Evolutionary conservation across 768 basidiomycete genomes (phyloP), one percentile per base, ranked within the genome.

Genomic region (Pleurotus platypus): DNA sequence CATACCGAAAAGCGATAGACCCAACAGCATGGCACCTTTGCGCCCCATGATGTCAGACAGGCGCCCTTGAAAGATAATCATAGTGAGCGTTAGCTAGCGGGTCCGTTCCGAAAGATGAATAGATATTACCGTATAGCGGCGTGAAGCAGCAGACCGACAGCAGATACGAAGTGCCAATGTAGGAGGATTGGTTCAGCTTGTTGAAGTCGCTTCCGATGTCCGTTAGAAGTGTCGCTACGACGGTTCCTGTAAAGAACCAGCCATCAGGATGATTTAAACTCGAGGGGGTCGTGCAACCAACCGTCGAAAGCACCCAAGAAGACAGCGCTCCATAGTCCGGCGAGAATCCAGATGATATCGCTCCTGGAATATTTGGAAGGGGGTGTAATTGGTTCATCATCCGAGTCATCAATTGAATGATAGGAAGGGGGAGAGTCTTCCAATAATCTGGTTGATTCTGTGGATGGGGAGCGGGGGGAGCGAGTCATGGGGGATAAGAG

Each of bases 91-190:
- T 4, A 46, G 45, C n/a, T 9, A 39, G 12, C 22, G 45, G 30
- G 11, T 11, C 46, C 30, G 42, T 7, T 39, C 40, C 47, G 42
- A 43, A 42, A 40, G 49, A 56, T 48, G 56, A 55, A 20, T 11
- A 24, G 47, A 12, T 70, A 79, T 63, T 60, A 86, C 91, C 91
- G 77, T 92, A 92, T 61, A 93, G 72, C 58, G 92, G 94, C 18
- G 93, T 93, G 70, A 94, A 94, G 72, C 90, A 94, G 66, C 92
- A 94, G 40, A 94, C 84, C 54, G 90, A 92, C 46, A 94, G 77
- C 61, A 95, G 75, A 74, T 94, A 94, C 11, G 91, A 82, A 11
- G 92, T 93, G 30, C 91, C 94, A 58, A 97, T 86, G 70, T 95
- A 94, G 1, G 90, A 90, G 12, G 91, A 81, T 61, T 89, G 84